These are phyloP conservation scores for Fraxinus americana DNA, from an alignment of 257 asterid species.

Conservation along the genomic window DNA sequence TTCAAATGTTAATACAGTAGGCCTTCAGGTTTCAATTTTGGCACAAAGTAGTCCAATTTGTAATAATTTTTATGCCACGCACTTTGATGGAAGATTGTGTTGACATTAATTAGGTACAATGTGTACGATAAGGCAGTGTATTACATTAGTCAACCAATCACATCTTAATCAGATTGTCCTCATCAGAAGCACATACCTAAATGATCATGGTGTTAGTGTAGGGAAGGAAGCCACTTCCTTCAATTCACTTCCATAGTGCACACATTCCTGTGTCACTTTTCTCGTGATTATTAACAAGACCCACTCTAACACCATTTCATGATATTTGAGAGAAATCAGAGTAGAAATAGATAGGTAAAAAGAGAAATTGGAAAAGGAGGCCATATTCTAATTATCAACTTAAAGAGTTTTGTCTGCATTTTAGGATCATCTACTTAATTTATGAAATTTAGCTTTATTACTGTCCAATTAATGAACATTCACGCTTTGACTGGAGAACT, in stretches of 20 bases:
- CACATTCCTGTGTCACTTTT: not conserved
- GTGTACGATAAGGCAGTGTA: not conserved
- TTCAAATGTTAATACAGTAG: not conserved
- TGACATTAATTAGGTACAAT: too few species aligned
- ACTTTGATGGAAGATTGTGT: not conserved
- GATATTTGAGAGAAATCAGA: too few species aligned
- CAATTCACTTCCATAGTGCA: not conserved
- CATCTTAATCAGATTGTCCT: not conserved
- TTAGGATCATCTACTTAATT: too few species aligned
- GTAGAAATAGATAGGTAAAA: too few species aligned
- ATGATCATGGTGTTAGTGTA: not conserved
- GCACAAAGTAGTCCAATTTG: not conserved
- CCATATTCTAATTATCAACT: not conserved
- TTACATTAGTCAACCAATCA: not conserved
- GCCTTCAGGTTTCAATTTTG: not conserved
- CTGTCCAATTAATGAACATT: not conserved
- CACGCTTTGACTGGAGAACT: not conserved
- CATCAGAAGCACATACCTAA: not conserved
- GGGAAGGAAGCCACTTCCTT: not conserved
- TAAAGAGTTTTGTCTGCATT: not conserved
- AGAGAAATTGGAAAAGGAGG: not conserved
- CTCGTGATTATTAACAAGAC: not conserved
- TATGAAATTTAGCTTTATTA: not conserved
- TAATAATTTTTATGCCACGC: too few species aligned
- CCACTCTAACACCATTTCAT: not conserved